phyloP scores from a whole-genome alignment of 331 rosid genomes.

The Saraca asoca region DNA sequence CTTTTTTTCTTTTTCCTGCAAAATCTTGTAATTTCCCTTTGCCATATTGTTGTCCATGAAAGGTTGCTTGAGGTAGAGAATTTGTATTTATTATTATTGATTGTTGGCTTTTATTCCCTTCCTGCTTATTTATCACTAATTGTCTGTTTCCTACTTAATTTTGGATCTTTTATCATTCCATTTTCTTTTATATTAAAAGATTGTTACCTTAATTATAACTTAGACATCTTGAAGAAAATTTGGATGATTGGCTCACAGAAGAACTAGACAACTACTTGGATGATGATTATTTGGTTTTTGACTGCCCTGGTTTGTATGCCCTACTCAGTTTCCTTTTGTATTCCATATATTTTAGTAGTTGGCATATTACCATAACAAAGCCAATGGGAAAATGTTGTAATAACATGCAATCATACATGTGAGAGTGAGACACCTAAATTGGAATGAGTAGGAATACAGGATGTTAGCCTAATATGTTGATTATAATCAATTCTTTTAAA shows the following conservation, averaged over 20 bases:
- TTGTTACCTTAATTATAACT: conserved; percentile 52
- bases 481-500: not conserved
- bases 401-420: conserved; percentile 1
- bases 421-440: conserved; percentile 17
- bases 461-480: not conserved
- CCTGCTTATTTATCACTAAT: not conserved
- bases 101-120: not conserved
- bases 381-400: conserved; percentile 14
- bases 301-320: conserved; percentile 79
- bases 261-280: conserved; percentile 81
- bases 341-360: not conserved
- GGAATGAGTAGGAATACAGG: not conserved
- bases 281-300: conserved; percentile 88
- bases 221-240: conserved; percentile 87
- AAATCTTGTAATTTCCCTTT: not conserved
- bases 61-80: not conserved
- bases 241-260: conserved; percentile 80
- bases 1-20: conserved; percentile 35
- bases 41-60: not conserved
- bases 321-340: not conserved
- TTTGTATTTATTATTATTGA: not conserved
- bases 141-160: not conserved
- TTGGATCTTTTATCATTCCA: not conserved
- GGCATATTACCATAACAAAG: not conserved
- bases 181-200: conserved; percentile 16